Evolutionary conservation across 148 eudicot genomes (phyloP), one percentile per base, ranked within the genome.

Genomic region (Silene conica): DNA sequence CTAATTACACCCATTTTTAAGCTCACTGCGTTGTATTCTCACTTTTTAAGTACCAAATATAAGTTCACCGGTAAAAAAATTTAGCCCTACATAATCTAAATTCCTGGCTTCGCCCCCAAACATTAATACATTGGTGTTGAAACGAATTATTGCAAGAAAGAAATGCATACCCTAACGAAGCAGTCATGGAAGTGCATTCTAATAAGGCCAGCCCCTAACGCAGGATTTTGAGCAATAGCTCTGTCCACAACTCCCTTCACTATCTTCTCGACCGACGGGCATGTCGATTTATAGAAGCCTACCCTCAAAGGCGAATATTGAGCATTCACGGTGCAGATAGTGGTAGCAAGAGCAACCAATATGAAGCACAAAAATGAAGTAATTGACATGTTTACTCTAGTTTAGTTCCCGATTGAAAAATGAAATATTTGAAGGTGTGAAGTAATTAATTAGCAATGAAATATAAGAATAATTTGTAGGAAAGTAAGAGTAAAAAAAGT

Each of bases 131-230:
- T n/a, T n/a, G n/a, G n/a, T n/a, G n/a, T n/a, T n/a, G n/a, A n/a
- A n/a, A n/a, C n/a, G n/a, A n/a, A n/a, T n/a, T n/a, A n/a, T n/a
- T n/a, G n/a, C n/a, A n/a, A n/a, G n/a, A n/a, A n/a, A 28, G 9
- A 11, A 5, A 28, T 56, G 19, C 83, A 1, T 85, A 85, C 88
- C 83, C 83, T 80, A 15, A 85, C 85, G 56, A 80, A 85, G 72
- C 88, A 85, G 50, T 84, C 87, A 56, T 84, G 87, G 60, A 82
- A 84, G 60, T 82, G 83, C 83, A 84, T 70, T 72, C 87, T 58
- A 18, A 85, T 80, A 43, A 85, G 70, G 13, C 84, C 85, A 43
- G 88, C 85, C 46, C 83, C 88, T 11, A 82, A 23, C n/a, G 85
- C 83, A 21, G 82, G 83, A 62, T 85, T 75, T 3, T 34, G 55